Base-by-base conservation (phyloP, 164 flowering plant species). In the Paratinospora sagittata region DNA sequence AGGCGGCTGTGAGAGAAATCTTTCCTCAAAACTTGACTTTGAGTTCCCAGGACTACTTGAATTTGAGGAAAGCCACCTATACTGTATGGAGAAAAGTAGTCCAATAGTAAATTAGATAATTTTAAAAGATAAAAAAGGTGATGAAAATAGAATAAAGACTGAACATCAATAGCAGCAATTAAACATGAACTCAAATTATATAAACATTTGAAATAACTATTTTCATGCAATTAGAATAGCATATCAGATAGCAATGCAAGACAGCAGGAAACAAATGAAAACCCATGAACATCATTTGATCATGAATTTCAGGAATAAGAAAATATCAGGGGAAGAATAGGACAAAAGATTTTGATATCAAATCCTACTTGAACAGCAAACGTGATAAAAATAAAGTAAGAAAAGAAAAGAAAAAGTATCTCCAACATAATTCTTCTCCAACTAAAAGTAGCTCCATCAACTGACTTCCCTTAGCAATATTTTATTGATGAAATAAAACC, bases 1-100 rank as follows among this genome's bases (percentile, higher is more conserved):
- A 74, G 88, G 85, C 72, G 85, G 90, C 83, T 89, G 95, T 0
- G 96, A 82, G 66, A 96, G 90, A 73, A 91, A 96, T 66, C 85
- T 93, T 75, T 93, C 98, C 84, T 96, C 99, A 78, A 96, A 93
- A 65, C 84, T 84, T 74, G 88, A 82, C 83, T 86, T 93, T 74
- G 88, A 72, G 76, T 74, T 87, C 60, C 86, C 36, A 49, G 81
- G 19, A 78, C 73, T 74, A 78, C 82, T 77, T 33, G 96, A 75
- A 81, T 82, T 90, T 45, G 97, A 85, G 71, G 98, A 90, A 80
- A 86, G 85, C 99, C 99, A 91, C 83, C 96, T 88, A 83, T 91
- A 96, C 99, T 96, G 89, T 77, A 33, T 73, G 66, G 9, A 65
- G 55, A 19, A 65, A 70, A 75, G 30, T 57, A 27, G 30, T 12